Conservation (phyloP, 805 yeast species). For the Diddensiella caesifluorescens region DNA sequence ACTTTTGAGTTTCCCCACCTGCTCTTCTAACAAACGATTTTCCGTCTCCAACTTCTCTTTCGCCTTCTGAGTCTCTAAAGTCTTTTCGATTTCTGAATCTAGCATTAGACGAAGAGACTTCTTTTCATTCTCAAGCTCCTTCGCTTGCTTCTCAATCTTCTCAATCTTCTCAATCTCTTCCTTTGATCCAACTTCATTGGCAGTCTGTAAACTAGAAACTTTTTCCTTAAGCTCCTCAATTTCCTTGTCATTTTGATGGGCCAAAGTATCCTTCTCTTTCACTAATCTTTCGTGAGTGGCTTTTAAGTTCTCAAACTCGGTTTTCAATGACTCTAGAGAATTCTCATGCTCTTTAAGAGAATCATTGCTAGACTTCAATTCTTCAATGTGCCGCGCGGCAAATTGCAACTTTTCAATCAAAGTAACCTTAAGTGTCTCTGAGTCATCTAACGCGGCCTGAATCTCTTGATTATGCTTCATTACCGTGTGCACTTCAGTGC, state of each 20-base stretch:
- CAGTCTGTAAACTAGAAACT: no score
- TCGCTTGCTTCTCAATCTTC: constrained; percentile 8
- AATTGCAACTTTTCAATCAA: constrained; percentile 43
- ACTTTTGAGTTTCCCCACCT: no score
- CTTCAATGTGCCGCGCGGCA: constrained; percentile 35
- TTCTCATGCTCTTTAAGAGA: not conserved
- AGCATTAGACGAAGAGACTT: not conserved
- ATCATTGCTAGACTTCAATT: constrained; percentile 19
- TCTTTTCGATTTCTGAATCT: not conserved
- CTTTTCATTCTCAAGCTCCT: constrained; percentile 2
- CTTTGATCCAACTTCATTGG: not conserved
- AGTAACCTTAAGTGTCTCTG: constrained; percentile 34
- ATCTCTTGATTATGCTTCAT: constrained; percentile 18
- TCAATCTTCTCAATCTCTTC: constrained; percentile 4
- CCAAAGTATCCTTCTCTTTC: not conserved
- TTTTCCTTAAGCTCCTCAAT: not conserved
- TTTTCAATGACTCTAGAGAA: not conserved
- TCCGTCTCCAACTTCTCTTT: no score
- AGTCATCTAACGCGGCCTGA: constrained; percentile 28
- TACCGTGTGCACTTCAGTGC: constrained; percentile 22
- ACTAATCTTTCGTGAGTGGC: not conserved
- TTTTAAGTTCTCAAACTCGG: not conserved
- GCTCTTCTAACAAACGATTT: no score
- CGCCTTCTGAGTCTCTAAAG: constrained; percentile 4
- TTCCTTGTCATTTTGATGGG: not conserved